Evolutionary conservation across 208 protist species (phyloP).

Genomic region (Vickermania spadyakhi): DNA sequence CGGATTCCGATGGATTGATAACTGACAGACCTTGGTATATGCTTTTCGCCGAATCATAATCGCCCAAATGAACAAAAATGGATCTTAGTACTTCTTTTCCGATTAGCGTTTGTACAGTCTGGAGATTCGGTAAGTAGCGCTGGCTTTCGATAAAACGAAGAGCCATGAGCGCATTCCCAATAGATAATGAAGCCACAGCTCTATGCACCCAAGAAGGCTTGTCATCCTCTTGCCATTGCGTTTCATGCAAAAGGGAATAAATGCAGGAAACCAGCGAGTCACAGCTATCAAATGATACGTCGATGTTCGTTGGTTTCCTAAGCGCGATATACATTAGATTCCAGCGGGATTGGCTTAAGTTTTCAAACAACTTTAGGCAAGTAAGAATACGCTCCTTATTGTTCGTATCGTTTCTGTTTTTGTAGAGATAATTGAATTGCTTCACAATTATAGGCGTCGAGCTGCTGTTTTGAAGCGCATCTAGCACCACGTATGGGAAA

Average conservation of each 20-base stretch:
- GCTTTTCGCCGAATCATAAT: constrained; percentile 67
- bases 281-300: neutral
- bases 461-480: neutral
- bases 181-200: constrained; percentile 39
- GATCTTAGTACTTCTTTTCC: constrained; percentile 1
- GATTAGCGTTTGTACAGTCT: neutral
- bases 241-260: neutral
- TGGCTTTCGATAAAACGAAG: constrained; percentile 61
- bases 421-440: neutral
- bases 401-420: neutral
- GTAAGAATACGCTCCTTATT: neutral
- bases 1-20: constrained; percentile 37
- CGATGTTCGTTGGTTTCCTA: constrained; percentile 4
- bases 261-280: neutral
- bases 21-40: constrained; percentile 40
- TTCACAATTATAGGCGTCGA: neutral
- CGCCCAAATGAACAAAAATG: constrained; percentile 70
- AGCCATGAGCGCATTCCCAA: constrained; percentile 73
- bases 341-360: constrained; percentile 5
- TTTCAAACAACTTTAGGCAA: neutral
- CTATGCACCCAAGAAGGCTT: constrained; percentile 23
- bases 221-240: neutral
- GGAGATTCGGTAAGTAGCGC: constrained; percentile 31
- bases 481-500: constrained; percentile 61
- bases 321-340: constrained; percentile 11